A percentile compares a stretch with the other conserved stretches of the same genome.
phyloP scores from a whole-genome alignment of 2,329 filamentous ascomycete species.

The Aspergillus sp. region DNA sequence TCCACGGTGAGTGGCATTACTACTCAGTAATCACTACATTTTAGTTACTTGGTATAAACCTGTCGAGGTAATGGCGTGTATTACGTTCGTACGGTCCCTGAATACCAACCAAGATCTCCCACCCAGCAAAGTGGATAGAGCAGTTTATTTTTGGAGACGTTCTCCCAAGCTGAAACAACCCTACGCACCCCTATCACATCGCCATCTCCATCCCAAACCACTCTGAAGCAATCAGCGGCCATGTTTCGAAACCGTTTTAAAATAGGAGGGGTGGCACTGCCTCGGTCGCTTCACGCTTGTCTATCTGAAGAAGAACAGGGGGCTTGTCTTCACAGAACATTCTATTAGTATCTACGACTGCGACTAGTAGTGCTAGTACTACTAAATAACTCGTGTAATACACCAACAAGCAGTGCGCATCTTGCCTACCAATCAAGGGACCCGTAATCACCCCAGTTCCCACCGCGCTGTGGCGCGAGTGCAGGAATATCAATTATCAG shows the following conservation, averaged over 20 bases:
- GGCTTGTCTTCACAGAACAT: slow-evolving; percentile 9
- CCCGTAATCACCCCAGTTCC: not conserved
- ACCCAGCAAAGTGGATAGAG: no score
- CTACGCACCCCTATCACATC: slow-evolving; percentile 12
- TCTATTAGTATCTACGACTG: slow-evolving; percentile 3
- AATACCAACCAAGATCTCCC: slow-evolving; percentile 1
- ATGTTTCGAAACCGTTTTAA: slow-evolving; percentile 4
- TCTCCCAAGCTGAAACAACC: slow-evolving; percentile 6
- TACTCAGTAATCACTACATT: not conserved
- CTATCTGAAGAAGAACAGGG: not conserved
- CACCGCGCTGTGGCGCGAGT: not conserved
- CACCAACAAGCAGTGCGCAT: slow-evolving; percentile 3
- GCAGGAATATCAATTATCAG: not conserved
- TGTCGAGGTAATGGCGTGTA: not conserved
- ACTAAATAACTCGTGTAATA: no score
- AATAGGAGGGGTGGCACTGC: not conserved
- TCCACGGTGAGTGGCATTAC: not conserved
- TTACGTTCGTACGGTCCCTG: not conserved
- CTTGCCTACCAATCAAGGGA: slow-evolving; percentile 16
- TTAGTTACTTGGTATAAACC: not conserved
- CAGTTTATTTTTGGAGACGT: not conserved
- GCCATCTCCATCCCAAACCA: slow-evolving; percentile 3
- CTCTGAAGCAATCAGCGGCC: slow-evolving; percentile 2
- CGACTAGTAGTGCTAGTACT: no score
- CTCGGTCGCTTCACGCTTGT: not conserved